Evolutionary conservation across 257 asterid species (phyloP).

Genomic region (Eucommia ulmoides): DNA sequence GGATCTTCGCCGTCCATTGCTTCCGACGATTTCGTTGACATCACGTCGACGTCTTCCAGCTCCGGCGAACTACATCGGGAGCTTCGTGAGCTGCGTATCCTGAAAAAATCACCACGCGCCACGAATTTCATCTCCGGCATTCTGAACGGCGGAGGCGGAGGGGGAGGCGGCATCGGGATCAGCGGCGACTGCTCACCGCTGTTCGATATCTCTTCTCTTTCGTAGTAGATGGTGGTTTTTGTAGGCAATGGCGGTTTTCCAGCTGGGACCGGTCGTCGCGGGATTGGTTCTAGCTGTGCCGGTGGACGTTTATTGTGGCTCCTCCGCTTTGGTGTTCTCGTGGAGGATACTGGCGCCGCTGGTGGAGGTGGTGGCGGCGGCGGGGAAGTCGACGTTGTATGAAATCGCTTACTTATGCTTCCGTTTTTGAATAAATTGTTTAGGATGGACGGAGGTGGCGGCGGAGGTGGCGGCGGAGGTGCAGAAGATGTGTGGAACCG

Average conservation of each 20-base stretch:
- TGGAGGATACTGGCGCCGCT: constrained; percentile 2
- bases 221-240: constrained; percentile 19
- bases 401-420: constrained; percentile 40
- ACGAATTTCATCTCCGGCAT: constrained; percentile 42
- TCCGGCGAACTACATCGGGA: constrained; percentile 72
- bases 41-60: constrained; percentile 46
- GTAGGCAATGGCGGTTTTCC: constrained; percentile 65
- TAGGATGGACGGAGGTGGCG: constrained; percentile 58
- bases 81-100: constrained; percentile 46
- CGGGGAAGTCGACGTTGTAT: constrained; percentile 20
- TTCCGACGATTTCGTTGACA: constrained; percentile 35
- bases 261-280: constrained; percentile 12
- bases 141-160: constrained; percentile 63
- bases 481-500: constrained; percentile 28
- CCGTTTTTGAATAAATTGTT: constrained; percentile 51
- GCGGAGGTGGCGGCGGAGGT: constrained; percentile 20
- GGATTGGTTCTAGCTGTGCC: constrained; percentile 14
- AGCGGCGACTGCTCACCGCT: constrained; percentile 59
- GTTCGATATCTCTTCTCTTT: constrained; percentile 12
- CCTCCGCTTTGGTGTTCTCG: no score
- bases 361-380: constrained; percentile 12
- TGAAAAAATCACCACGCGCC: constrained; percentile 45
- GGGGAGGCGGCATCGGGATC: constrained; percentile 56
- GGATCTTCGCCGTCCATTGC: constrained; percentile 32
- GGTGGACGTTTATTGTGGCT: constrained; percentile 15